These are phyloP conservation scores for Dictyostelium intermedium DNA, from an alignment of 78 protist genomes.

Conservation along the genomic window DNA sequence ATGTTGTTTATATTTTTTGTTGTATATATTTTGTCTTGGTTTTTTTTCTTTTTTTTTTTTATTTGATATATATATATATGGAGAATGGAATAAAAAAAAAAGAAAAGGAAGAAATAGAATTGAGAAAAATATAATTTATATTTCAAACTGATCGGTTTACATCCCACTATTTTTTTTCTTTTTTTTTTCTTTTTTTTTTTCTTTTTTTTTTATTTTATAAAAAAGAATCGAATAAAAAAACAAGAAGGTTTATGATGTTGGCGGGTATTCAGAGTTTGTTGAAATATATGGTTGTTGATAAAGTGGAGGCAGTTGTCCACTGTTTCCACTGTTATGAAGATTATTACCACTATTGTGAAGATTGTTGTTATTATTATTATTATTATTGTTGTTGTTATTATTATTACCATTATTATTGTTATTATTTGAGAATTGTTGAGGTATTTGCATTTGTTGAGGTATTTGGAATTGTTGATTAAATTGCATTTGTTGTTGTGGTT, in stretches of 20 bases:
- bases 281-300: not conserved
- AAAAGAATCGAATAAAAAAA: too few relatives aligned
- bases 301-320: not conserved
- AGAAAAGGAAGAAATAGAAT: too few relatives aligned
- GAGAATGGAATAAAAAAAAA: not conserved
- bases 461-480: not conserved
- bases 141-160: not conserved
- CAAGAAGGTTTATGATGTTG: not conserved
- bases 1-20: not conserved
- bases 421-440: not conserved
- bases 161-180: not conserved
- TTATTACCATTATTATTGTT: not conserved
- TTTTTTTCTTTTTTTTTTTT: not conserved
- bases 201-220: too few relatives aligned
- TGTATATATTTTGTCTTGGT: not conserved
- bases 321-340: too few relatives aligned
- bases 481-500: not conserved
- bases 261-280: not conserved
- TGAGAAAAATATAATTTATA: not conserved
- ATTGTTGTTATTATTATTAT: not conserved
- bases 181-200: not conserved
- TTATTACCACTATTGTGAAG: too few relatives aligned
- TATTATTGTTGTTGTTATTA: not conserved
- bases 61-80: not conserved
- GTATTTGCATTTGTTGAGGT: not conserved